These are phyloP conservation scores for Cercospora sp. DNA, from an alignment of 2,329 filamentous ascomycete species.

Conservation along the genomic window DNA sequence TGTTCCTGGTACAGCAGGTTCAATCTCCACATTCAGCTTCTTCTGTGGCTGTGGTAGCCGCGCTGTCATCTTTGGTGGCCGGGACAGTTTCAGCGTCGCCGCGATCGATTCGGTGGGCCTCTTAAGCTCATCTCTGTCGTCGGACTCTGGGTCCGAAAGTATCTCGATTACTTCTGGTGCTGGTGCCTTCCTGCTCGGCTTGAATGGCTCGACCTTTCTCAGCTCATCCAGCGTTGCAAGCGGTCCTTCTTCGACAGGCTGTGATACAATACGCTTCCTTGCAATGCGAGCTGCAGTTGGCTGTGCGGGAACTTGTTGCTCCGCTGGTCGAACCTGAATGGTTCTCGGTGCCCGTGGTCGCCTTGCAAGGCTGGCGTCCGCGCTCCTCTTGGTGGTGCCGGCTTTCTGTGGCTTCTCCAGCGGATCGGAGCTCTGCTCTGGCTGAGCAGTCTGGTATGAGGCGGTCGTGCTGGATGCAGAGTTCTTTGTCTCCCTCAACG, in stretches of 20 bases:
- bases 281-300: slow-evolving; percentile 26
- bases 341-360: slow-evolving; percentile 35
- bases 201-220: slow-evolving; percentile 33
- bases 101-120: slow-evolving; percentile 17
- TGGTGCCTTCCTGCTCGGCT: slow-evolving; percentile 29
- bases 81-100: slow-evolving; percentile 30
- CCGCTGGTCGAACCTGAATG: slow-evolving; percentile 30
- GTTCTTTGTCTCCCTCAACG: slow-evolving; percentile 30
- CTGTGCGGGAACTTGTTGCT: slow-evolving; percentile 14
- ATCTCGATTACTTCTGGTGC: slow-evolving; percentile 40
- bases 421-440: slow-evolving; percentile 31
- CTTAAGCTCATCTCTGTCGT: slow-evolving; percentile 28
- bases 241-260: slow-evolving; percentile 30
- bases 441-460: slow-evolving; percentile 30
- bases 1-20: slow-evolving; percentile 39
- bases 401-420: slow-evolving; percentile 30
- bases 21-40: slow-evolving; percentile 15
- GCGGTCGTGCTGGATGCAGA: slow-evolving; percentile 27
- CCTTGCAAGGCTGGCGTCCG: slow-evolving; percentile 40
- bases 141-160: slow-evolving; percentile 36
- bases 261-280: slow-evolving; percentile 26
- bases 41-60: slow-evolving; percentile 31
- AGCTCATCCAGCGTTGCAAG: slow-evolving; percentile 38
- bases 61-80: slow-evolving; percentile 33
- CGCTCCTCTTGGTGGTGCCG: slow-evolving; percentile 34